phyloP scores from a whole-genome alignment of 1,284 basidiomycete species.

The Ceratobasidium papillatum region DNA sequence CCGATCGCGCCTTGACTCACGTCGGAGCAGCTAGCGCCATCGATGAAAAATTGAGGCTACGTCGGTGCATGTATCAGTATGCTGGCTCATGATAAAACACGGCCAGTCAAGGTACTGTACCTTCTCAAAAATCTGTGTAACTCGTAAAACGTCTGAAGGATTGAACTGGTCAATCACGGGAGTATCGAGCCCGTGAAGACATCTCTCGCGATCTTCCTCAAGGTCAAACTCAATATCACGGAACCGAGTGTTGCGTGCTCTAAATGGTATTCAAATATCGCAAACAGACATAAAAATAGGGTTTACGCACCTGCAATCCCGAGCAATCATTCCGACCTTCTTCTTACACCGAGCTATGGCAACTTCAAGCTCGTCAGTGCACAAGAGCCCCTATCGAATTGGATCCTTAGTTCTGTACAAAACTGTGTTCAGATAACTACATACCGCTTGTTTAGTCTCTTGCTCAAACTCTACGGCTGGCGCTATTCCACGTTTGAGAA shows the following conservation, averaged over 20 bases:
- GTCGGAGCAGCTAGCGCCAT: slow-evolving; percentile 53
- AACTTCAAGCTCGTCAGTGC: slow-evolving; percentile 39
- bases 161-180: slow-evolving; percentile 39
- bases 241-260: slow-evolving; percentile 4
- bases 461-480: slow-evolving; percentile 14
- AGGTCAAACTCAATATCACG: slow-evolving; percentile 65
- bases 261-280: neutral
- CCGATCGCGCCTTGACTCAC: slow-evolving; percentile 57
- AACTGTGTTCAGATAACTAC: neutral
- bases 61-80: neutral
- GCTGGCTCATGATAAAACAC: neutral
- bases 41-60: slow-evolving; percentile 56
- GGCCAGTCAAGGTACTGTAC: neutral
- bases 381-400: slow-evolving; percentile 11
- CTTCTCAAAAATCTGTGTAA: slow-evolving; percentile 58
- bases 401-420: neutral
- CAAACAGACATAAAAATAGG: too few relatives aligned
- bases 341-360: slow-evolving; percentile 34
- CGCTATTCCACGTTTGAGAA: neutral
- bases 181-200: slow-evolving; percentile 54
- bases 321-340: slow-evolving; percentile 39
- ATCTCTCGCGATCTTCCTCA: slow-evolving; percentile 57
- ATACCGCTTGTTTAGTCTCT: slow-evolving; percentile 18
- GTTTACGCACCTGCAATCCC: slow-evolving; percentile 27
- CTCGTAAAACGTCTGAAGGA: slow-evolving; percentile 54